Conservation (phyloP, 163 green algal species). For the Volvox carteri region DNA sequence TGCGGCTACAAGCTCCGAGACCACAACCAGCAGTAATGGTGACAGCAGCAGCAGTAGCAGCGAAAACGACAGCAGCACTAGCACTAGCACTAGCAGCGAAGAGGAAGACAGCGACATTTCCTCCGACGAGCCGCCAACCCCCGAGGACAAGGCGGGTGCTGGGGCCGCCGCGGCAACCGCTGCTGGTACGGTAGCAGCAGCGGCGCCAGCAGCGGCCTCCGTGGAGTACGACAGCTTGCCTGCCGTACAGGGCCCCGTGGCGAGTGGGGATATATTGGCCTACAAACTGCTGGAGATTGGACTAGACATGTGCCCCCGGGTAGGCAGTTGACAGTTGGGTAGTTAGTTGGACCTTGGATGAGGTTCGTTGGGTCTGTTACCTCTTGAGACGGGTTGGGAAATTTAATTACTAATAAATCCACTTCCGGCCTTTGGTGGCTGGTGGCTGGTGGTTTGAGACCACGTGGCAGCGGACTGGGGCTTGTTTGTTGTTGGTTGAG, state of each 20-base stretch:
- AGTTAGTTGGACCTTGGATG: too few relatives aligned
- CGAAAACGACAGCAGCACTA: constrained; percentile 9
- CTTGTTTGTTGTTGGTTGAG: too few relatives aligned
- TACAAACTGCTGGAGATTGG: constrained; percentile 52
- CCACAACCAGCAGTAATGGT: too few relatives aligned
- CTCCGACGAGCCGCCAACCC: background rate
- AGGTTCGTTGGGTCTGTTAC: too few relatives aligned
- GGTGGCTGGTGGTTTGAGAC: too few relatives aligned
- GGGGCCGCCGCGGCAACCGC: too few relatives aligned
- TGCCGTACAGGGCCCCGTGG: background rate
- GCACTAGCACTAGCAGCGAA: constrained; percentile 18
- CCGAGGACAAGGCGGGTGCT: background rate
- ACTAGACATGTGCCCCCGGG: constrained; percentile 42
- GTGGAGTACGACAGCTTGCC: constrained; percentile 20
- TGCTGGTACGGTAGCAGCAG: background rate
- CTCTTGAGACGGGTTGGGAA: too few relatives aligned
- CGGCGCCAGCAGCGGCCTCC: background rate
- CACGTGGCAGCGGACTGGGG: too few relatives aligned
- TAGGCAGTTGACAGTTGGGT: background rate
- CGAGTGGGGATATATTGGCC: constrained; percentile 18
- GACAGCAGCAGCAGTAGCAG: constrained; percentile 18
- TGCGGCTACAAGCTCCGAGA: too few relatives aligned
- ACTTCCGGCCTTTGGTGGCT: too few relatives aligned
- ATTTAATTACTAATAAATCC: too few relatives aligned
- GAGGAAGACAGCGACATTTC: background rate